Evolutionary conservation across 148 eudicot species (phyloP), one percentile per base, ranked within the genome.

Genomic region (Linanthus parryae): DNA sequence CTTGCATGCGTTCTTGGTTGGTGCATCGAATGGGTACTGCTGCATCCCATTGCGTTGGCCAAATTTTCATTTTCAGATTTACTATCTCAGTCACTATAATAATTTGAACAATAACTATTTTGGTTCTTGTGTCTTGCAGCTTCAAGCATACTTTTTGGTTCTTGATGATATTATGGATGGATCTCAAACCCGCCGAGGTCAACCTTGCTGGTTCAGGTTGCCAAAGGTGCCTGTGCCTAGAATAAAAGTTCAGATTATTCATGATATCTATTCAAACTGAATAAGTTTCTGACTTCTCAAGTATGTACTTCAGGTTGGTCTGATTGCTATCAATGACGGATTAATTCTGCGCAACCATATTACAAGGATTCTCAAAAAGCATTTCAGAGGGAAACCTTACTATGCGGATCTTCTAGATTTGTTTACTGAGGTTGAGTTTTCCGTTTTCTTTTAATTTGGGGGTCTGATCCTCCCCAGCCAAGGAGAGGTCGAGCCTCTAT

Each of bases 21-120:
- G 97, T 89, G 90, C 64, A 75, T 89, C 69, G 97, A 89, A 73
- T 89, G 97, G 97, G 97, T 88, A 84, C 37, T 59, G 30, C 64
- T 40, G n/a, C 15, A 38, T 17, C 27, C 29, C 10, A 18, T n/a
- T 24, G 24, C 43, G 7, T n/a, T n/a, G n/a, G n/a, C n/a, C n/a
- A n/a, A n/a, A n/a, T n/a, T n/a, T n/a, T n/a, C n/a, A n/a, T n/a
- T n/a, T n/a, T n/a, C n/a, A n/a, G n/a, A n/a, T n/a, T n/a, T n/a
- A n/a, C n/a, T n/a, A n/a, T n/a, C n/a, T n/a, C n/a, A n/a, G n/a
- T n/a, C n/a, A n/a, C n/a, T n/a, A n/a, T n/a, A n/a, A n/a, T n/a
- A n/a, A n/a, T n/a, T n/a, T n/a, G n/a, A n/a, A n/a, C n/a, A n/a
- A n/a, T n/a, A n/a, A n/a, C 26, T 12, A 3, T 23, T 16, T 31